Conservation (phyloP, 2,329 filamentous ascomycete species). For the Leptosphaerulina australis region DNA sequence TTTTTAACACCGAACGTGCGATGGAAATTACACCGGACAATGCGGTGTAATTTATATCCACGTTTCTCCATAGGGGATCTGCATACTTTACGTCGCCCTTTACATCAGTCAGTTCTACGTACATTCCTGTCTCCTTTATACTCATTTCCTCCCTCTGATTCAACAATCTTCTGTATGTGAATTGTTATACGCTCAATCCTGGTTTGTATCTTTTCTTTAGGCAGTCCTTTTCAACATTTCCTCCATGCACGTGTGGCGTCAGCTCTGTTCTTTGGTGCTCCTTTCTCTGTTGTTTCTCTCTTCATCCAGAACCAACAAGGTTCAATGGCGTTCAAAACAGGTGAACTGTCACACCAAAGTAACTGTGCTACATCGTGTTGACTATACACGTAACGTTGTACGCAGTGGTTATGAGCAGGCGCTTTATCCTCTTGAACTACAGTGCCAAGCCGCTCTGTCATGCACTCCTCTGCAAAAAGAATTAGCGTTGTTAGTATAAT, state of each 20-base stretch:
- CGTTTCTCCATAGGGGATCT: too few relatives aligned
- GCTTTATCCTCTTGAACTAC: conserved; percentile 22
- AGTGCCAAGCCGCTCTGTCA: conserved; percentile 9
- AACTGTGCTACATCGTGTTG: conserved; percentile 5
- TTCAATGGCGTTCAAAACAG: neutral
- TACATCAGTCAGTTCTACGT: too few relatives aligned
- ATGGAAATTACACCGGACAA: neutral
- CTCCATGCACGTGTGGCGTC: conserved; percentile 2
- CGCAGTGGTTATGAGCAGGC: conserved; percentile 8
- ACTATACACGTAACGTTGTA: neutral
- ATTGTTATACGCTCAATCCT: conserved; percentile 23
- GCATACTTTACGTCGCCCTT: too few relatives aligned
- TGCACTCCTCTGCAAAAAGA: conserved; percentile 18
- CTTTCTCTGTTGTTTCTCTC: conserved; percentile 17
- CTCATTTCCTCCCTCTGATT: conserved; percentile 18
- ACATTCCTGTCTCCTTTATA: conserved; percentile 24
- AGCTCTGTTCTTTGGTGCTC: conserved; percentile 9
- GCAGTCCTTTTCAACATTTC: conserved; percentile 10
- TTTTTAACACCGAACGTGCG: neutral
- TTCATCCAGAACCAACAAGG: conserved; percentile 16
- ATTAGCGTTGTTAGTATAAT: conserved; percentile 17
- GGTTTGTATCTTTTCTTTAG: conserved; percentile 17
- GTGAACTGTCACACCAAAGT: conserved; percentile 17
- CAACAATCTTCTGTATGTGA: conserved; percentile 22
- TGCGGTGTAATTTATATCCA: neutral